A percentile compares a stretch with the other conserved stretches of the same genome.
Evolutionary conservation across 306 rosid species (phyloP).

Genomic region (Betula pendula): DNA sequence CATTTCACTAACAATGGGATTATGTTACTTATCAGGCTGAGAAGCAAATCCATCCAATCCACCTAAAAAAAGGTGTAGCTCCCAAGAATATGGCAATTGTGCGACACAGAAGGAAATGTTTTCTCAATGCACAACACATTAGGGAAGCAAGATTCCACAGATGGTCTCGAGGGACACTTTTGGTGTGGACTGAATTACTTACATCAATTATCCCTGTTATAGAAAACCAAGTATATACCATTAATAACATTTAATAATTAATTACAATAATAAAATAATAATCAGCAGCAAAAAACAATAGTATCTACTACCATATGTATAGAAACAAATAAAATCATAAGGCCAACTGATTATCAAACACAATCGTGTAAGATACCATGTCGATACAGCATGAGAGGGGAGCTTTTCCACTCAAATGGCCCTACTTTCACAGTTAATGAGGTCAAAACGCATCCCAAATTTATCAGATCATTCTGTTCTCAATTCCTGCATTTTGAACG

Average conservation of each 20-base stretch:
- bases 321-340: constrained; percentile 14
- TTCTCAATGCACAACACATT: constrained; percentile 75
- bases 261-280: not conserved
- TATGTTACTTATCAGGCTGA: constrained; percentile 73
- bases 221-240: constrained; percentile 9
- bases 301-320: constrained; percentile 1
- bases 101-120: constrained; percentile 76
- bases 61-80: constrained; percentile 72
- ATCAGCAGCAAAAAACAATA: constrained; percentile 3
- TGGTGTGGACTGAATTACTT: constrained; percentile 60
- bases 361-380: constrained; percentile 78
- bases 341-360: constrained; percentile 31
- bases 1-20: constrained; percentile 22
- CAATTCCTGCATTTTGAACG: constrained; percentile 18
- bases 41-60: constrained; percentile 79
- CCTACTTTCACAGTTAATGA: constrained; percentile 97
- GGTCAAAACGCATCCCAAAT: constrained; percentile 45
- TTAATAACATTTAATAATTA: constrained; percentile 2
- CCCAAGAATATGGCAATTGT: constrained; percentile 60
- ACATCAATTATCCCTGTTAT: constrained; percentile 23
- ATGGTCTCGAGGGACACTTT: constrained; percentile 82
- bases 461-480: constrained; percentile 2
- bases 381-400: constrained; percentile 93
- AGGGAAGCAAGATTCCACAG: constrained; percentile 77
- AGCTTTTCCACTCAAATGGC: constrained; percentile 95